Percentiles rank a stretch among this genome's conserved stretches.
phyloP scores from a whole-genome alignment of 805 yeast species.

The Hyphopichia homilentoma region DNA sequence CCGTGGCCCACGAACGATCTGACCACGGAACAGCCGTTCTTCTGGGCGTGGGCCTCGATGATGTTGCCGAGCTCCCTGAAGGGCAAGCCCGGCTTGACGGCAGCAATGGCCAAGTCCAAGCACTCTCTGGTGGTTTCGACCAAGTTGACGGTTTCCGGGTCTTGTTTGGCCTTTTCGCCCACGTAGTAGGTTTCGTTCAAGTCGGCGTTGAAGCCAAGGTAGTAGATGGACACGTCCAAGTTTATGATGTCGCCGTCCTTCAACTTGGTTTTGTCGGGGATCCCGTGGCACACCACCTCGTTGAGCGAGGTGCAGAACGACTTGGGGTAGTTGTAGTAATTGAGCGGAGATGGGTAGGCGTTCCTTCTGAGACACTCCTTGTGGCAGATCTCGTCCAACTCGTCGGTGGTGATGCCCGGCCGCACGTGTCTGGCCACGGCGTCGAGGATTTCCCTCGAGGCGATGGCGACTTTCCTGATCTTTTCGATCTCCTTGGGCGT shows the following conservation, averaged over 20 bases:
- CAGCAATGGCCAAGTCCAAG: conserved; percentile 74
- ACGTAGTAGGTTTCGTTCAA: conserved; percentile 95
- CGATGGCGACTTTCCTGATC: conserved; percentile 68
- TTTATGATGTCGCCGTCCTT: conserved; percentile 94
- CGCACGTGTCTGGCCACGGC: conserved; percentile 75
- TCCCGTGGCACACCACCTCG: conserved; percentile 95
- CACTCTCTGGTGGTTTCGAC: conserved; percentile 88
- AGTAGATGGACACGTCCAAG: conserved; percentile 80
- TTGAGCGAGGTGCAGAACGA: conserved; percentile 90
- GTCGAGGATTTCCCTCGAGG: conserved; percentile 88
- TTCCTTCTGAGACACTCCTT: conserved; percentile 82
- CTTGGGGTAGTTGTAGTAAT: conserved; percentile 91
- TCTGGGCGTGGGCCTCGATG: conserved; percentile 82
- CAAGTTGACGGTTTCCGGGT: conserved; percentile 78
- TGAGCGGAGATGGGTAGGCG: conserved; percentile 92
- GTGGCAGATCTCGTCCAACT: conserved; percentile 81
- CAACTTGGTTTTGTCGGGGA: conserved; percentile 84
- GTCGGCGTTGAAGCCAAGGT: conserved; percentile 90
- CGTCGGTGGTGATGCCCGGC: conserved; percentile 94
- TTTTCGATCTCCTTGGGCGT: conserved; percentile 66
- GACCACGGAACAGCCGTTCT: conserved; percentile 80
- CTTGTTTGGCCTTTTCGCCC: conserved; percentile 79
- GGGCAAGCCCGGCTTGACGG: conserved; percentile 88
- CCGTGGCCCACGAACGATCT: conserved; percentile 95
- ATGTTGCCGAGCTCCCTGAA: conserved; percentile 83